Evolutionary conservation across 2,329 filamentous ascomycete genomes (phyloP).

Genomic region (Arachnomyces sp.): DNA sequence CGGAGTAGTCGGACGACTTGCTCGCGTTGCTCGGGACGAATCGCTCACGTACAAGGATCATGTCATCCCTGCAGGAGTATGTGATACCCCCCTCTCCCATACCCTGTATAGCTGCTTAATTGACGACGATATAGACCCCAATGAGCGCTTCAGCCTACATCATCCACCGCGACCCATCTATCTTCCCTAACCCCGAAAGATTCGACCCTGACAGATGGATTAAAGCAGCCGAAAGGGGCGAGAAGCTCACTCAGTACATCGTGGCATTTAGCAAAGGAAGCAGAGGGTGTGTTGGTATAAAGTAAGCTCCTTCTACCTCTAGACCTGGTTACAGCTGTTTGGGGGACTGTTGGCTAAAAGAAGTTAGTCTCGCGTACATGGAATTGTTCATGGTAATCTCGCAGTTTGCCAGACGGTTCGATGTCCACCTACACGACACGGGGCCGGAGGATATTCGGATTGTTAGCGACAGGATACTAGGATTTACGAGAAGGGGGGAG

Average conservation of each 20-base stretch:
- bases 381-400: conserved; percentile 26
- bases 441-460: conserved; percentile 22
- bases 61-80: not conserved
- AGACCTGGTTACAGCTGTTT: not conserved
- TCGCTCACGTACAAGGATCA: too few relatives aligned
- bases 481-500: not conserved
- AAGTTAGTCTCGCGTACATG: conserved; percentile 23
- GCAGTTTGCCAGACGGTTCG: conserved; percentile 21
- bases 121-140: conserved; percentile 17
- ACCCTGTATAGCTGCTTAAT: not conserved
- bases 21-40: too few relatives aligned
- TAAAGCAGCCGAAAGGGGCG: conserved; percentile 22
- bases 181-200: conserved; percentile 28
- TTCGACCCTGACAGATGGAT: conserved; percentile 34
- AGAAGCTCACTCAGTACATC: conserved; percentile 28
- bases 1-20: too few relatives aligned
- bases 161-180: conserved; percentile 26
- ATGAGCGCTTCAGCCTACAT: conserved; percentile 32
- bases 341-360: too few relatives aligned
- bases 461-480: conserved; percentile 19
- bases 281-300: conserved; percentile 40
- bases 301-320: conserved; percentile 16
- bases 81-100: not conserved
- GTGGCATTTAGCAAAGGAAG: conserved; percentile 34
- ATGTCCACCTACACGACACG: conserved; percentile 26